Evolutionary conservation across 345 rosid genomes (phyloP).

Genomic region (Combretum micranthum): DNA sequence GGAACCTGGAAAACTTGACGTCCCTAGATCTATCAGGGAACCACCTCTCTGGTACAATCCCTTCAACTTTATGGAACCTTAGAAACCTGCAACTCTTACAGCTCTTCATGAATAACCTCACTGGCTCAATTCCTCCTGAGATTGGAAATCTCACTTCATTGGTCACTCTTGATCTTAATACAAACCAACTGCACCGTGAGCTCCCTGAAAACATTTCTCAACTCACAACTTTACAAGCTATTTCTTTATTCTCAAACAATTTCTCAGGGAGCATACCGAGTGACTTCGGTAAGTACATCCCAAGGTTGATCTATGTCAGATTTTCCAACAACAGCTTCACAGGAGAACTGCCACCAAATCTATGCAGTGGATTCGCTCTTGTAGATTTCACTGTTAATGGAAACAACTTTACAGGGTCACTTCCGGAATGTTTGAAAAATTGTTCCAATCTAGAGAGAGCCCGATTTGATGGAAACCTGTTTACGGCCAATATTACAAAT

Average conservation of each 20-base stretch:
- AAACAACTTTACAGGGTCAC: constrained; percentile 47
- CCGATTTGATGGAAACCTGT: constrained; percentile 40
- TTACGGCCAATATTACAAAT: constrained; percentile 46
- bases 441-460: constrained; percentile 30
- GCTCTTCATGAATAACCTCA: constrained; percentile 42
- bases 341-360: constrained; percentile 48
- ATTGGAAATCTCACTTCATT: constrained; percentile 42
- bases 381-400: constrained; percentile 24
- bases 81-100: constrained; percentile 25
- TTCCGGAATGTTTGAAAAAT: constrained; percentile 52
- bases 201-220: constrained; percentile 43
- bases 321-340: constrained; percentile 54
- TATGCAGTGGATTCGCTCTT: constrained; percentile 40
- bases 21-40: constrained; percentile 39
- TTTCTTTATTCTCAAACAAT: constrained; percentile 40
- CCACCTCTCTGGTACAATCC: constrained; percentile 46
- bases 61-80: constrained; percentile 38
- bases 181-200: constrained; percentile 43
- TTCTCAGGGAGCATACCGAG: constrained; percentile 44
- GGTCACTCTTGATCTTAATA: constrained; percentile 28
- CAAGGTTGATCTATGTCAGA: constrained; percentile 27
- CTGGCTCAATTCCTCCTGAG: constrained; percentile 46
- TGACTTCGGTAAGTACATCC: constrained; percentile 49
- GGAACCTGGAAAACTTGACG: constrained; percentile 23
- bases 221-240: constrained; percentile 18